These are phyloP conservation scores for Bipolaris bicolor DNA, from an alignment of 2,329 filamentous ascomycete genomes.

Conservation along the genomic window DNA sequence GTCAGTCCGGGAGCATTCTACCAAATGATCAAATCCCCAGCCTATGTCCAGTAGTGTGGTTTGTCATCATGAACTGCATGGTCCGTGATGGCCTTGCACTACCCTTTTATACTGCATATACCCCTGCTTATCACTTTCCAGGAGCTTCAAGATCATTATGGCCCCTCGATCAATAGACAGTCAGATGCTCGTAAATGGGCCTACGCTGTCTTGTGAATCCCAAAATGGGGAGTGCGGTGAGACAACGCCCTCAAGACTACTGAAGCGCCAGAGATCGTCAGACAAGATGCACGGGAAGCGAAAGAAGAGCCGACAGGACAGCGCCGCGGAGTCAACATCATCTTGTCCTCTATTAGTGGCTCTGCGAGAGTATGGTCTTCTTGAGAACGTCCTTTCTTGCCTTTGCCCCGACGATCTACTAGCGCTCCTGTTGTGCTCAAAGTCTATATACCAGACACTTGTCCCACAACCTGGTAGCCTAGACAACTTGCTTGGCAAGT, in stretches of 20 bases:
- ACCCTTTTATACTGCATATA: background rate
- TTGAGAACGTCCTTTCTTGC: conserved; percentile 31
- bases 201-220: background rate
- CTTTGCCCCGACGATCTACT: conserved; percentile 37
- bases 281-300: conserved; percentile 3
- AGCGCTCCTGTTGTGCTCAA: conserved; percentile 39
- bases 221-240: background rate
- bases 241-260: conserved; percentile 5
- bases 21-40: conserved; percentile 2
- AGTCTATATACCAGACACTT: conserved; percentile 31
- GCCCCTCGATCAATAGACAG: background rate
- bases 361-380: conserved; percentile 39
- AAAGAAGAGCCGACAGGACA: conserved; percentile 18
- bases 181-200: background rate
- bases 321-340: background rate
- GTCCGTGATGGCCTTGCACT: conserved; percentile 2
- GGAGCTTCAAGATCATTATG: conserved; percentile 4
- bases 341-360: conserved; percentile 26
- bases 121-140: conserved; percentile 14
- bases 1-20: conserved; percentile 14
- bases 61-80: conserved; percentile 4
- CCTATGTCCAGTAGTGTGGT: background rate
- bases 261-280: conserved; percentile 32
- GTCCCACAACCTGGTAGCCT: conserved; percentile 33
- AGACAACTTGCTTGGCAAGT: conserved; percentile 33